A percentile compares a stretch with the other conserved stretches of the same genome.
These are phyloP conservation scores for Aureobasidium vineae DNA, from an alignment of 2,329 filamentous ascomycete genomes.

Conservation along the genomic window DNA sequence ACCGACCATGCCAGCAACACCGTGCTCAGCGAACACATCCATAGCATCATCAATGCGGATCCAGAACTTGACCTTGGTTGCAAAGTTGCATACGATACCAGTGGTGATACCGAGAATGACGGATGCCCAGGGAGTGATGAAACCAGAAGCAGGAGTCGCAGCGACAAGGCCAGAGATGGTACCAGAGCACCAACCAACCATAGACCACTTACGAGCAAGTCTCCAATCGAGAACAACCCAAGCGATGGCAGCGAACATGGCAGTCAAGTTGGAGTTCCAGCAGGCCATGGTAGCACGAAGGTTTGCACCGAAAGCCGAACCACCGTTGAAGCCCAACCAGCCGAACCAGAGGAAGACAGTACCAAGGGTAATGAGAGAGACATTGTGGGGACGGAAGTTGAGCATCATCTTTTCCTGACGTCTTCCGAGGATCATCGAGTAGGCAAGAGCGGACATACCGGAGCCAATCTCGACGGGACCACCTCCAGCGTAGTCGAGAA, in stretches of 20 bases:
- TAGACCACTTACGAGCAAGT: slow-evolving; percentile 90
- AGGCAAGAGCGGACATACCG: slow-evolving; percentile 87
- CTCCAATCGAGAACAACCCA: slow-evolving; percentile 97
- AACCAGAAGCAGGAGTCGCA: slow-evolving; percentile 80
- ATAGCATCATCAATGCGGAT: slow-evolving; percentile 82
- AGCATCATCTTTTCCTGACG: slow-evolving; percentile 99
- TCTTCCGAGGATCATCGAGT: slow-evolving; percentile 91
- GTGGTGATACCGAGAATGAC: slow-evolving; percentile 61
- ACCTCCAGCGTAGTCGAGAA: slow-evolving; percentile 93
- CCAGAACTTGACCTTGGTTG: slow-evolving; percentile 76
- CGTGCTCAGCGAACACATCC: slow-evolving; percentile 90
- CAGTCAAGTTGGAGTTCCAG: slow-evolving; percentile 96
- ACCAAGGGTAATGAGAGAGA: slow-evolving; percentile 92
- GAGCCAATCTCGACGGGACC: slow-evolving; percentile 97
- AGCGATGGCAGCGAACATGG: slow-evolving; percentile 85
- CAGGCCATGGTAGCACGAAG: slow-evolving; percentile 92
- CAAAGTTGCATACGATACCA: slow-evolving; percentile 74
- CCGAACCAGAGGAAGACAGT: slow-evolving; percentile 97
- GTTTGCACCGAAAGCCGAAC: slow-evolving; percentile 62
- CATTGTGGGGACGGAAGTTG: slow-evolving; percentile 99
- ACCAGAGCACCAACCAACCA: slow-evolving; percentile 90
- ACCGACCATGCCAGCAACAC: slow-evolving; percentile 75
- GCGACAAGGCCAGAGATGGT: slow-evolving; percentile 83
- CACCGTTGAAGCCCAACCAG: slow-evolving; percentile 98
- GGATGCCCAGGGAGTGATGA: slow-evolving; percentile 66